phyloP scores from a whole-genome alignment of 2,329 filamentous ascomycete species.

The Alternaria infectoria region DNA sequence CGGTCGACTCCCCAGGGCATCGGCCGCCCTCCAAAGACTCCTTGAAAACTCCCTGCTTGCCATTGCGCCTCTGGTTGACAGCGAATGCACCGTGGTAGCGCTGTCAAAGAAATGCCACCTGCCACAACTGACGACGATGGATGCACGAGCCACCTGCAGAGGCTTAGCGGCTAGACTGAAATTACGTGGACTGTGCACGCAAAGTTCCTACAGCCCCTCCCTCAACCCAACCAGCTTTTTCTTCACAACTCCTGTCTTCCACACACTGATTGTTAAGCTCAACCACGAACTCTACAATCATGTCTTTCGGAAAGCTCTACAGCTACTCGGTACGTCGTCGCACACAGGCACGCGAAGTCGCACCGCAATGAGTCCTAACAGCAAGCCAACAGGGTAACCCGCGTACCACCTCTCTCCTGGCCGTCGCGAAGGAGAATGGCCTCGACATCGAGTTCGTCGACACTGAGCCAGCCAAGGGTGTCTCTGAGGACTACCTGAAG shows the following conservation, averaged over 20 bases:
- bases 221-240: constrained; percentile 37
- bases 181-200: constrained; percentile 34
- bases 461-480: constrained; percentile 68
- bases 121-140: constrained; percentile 11
- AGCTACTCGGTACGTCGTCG: constrained; percentile 66
- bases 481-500: constrained; percentile 79
- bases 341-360: constrained; percentile 1
- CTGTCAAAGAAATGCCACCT: constrained; percentile 9
- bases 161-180: constrained; percentile 31
- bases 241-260: constrained; percentile 26
- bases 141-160: constrained; percentile 14
- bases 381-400: constrained; percentile 72
- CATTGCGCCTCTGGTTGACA: constrained; percentile 30
- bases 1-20: constrained; percentile 26
- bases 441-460: constrained; percentile 87
- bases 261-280: constrained; percentile 39
- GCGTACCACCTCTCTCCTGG: constrained; percentile 86
- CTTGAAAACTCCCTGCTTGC: constrained; percentile 40
- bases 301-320: constrained; percentile 99
- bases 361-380: constrained; percentile 34
- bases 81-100: constrained; percentile 9
- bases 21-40: constrained; percentile 34
- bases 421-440: constrained; percentile 96
- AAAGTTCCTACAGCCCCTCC: constrained; percentile 25
- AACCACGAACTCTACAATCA: constrained; percentile 60